A percentile compares a stretch with the other conserved stretches of the same genome.
Evolutionary conservation across 192 early-diverging fungal species (phyloP).

Genomic region (Chytriomyces hyalinus): DNA sequence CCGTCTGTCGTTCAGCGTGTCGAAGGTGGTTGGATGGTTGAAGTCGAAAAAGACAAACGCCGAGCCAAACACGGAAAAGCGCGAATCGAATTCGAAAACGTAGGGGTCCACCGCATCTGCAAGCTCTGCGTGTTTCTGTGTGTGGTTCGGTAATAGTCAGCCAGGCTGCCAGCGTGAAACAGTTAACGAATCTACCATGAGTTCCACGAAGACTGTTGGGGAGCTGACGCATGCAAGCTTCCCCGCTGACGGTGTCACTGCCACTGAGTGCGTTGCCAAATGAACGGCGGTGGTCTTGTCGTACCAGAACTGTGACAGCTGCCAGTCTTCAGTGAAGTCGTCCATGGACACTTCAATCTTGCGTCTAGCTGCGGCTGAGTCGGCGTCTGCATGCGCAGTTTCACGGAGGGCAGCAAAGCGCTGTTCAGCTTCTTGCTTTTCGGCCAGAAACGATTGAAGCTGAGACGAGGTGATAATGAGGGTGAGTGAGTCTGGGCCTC

Average conservation of each 20-base stretch:
- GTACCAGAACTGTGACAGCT: constrained; percentile 59
- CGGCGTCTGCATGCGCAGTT: constrained; percentile 35
- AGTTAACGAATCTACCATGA: constrained; percentile 53
- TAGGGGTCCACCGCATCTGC: constrained; percentile 33
- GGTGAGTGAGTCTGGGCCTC: neutral
- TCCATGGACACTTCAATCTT: constrained; percentile 57
- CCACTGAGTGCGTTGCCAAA: constrained; percentile 55
- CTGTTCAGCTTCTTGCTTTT: constrained; percentile 68
- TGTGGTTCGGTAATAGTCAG: neutral
- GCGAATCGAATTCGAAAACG: constrained; percentile 77
- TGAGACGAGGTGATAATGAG: neutral
- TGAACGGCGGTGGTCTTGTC: constrained; percentile 53
- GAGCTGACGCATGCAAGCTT: constrained; percentile 64
- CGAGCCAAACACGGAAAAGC: constrained; percentile 72
- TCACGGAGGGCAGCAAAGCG: constrained; percentile 61
- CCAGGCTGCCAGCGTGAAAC: too few species aligned
- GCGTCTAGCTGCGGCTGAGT: constrained; percentile 37
- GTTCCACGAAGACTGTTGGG: constrained; percentile 68
- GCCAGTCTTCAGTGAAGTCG: constrained; percentile 82
- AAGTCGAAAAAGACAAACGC: constrained; percentile 78
- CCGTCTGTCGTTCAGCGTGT: constrained; percentile 31
- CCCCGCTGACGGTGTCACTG: constrained; percentile 46
- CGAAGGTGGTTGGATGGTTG: constrained; percentile 58
- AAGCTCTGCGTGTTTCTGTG: constrained; percentile 43
- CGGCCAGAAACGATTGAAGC: constrained; percentile 68